phyloP scores from a whole-genome alignment of 441 rosid genomes.

The California macrophylla region DNA sequence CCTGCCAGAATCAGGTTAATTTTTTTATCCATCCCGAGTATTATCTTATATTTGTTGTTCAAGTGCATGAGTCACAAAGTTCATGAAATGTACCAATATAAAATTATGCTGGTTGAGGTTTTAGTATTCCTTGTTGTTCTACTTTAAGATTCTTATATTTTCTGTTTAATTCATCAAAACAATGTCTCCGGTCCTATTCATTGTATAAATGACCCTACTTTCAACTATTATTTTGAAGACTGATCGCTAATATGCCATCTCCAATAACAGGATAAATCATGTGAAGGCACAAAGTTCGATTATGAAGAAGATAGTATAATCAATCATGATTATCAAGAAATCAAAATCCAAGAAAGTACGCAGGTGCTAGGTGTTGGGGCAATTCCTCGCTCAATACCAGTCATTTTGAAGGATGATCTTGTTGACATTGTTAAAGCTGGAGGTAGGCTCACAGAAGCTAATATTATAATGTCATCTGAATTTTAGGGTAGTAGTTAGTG shows the following conservation, averaged over 20 bases:
- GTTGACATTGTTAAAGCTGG: constrained; percentile 95
- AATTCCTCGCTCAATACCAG: constrained; percentile 80
- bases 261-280: constrained; percentile 50
- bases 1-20: constrained; percentile 83
- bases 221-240: neutral
- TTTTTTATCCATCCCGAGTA: constrained; percentile 4
- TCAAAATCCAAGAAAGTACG: constrained; percentile 90
- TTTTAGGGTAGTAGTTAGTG: neutral
- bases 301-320: constrained; percentile 52
- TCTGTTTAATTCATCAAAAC: constrained; percentile 4
- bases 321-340: constrained; percentile 91
- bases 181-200: neutral
- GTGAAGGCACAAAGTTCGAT: constrained; percentile 72
- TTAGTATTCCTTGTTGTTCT: neutral
- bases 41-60: neutral
- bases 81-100: neutral
- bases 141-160: constrained; percentile 6
- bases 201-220: constrained; percentile 9
- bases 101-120: neutral
- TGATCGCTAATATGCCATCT: constrained; percentile 11
- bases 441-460: constrained; percentile 41
- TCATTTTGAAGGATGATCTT: constrained; percentile 81
- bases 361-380: constrained; percentile 91
- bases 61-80: neutral
- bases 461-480: constrained; percentile 1